phyloP scores from a whole-genome alignment of 1,139 yeast genomes.

The Tardiomyces depauwii region DNA sequence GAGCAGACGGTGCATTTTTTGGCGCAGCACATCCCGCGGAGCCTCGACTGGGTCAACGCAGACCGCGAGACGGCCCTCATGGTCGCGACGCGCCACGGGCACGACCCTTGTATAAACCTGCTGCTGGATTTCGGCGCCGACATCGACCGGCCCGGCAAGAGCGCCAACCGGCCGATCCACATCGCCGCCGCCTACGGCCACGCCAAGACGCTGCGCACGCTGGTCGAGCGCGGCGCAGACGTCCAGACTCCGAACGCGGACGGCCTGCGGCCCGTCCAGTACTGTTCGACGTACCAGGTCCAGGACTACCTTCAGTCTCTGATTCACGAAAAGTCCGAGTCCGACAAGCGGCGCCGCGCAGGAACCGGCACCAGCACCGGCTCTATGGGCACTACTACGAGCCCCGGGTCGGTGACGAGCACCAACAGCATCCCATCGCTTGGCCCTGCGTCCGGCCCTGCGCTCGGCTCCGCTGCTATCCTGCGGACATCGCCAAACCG shows the following conservation, averaged over 20 bases:
- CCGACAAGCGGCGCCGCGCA: not conserved
- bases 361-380: not conserved
- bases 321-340: constrained; percentile 15
- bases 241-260: constrained; percentile 40
- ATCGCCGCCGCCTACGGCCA: constrained; percentile 71
- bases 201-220: constrained; percentile 47
- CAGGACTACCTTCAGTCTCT: constrained; percentile 25
- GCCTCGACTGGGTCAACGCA: constrained; percentile 47
- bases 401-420: too few species aligned
- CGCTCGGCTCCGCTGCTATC: not conserved
- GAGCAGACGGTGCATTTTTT: constrained; percentile 74
- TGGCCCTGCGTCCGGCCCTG: too few species aligned
- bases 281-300: constrained; percentile 25
- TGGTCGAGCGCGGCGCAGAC: constrained; percentile 43
- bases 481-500: not conserved
- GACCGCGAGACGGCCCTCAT: constrained; percentile 54
- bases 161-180: constrained; percentile 73
- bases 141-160: constrained; percentile 41
- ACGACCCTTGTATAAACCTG: constrained; percentile 57
- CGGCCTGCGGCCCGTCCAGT: constrained; percentile 57
- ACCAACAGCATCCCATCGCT: too few species aligned
- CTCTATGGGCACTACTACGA: too few species aligned
- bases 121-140: constrained; percentile 77
- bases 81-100: constrained; percentile 56
- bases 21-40: constrained; percentile 67